Base-by-base conservation (phyloP, 495 filamentous ascomycete genomes). In the Staphylotrichum longicolle region DNA sequence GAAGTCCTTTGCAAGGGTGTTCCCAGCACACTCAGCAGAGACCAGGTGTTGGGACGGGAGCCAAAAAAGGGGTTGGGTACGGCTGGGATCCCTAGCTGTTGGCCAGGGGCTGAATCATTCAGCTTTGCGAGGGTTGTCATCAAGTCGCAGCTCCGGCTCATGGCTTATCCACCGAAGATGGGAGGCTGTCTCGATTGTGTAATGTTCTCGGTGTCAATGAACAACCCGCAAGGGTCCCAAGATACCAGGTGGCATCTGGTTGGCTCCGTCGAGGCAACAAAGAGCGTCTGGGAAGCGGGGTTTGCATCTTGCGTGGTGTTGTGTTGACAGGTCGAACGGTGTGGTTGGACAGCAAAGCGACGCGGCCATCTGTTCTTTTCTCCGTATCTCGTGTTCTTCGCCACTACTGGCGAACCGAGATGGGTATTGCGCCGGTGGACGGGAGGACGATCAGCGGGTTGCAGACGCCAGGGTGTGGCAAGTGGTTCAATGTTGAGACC, bases 361-460 rank as follows among this genome's bases (percentile, higher is more conserved):
- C 5, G 32, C 8, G 53, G 39, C 14, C 12, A 44, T 20, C n/a
- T 20, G 42, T 47, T 40, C 54, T 35, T 32, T 57, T 7, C 33
- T 35, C 40, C 44, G 56, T 58, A 35, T 50, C 45, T 49, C 44
- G 56, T 58, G 46, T 50, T 47, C 32, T 41, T 27, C 54, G 12
- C 8, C 39, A 32, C 20, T 15, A 33, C n/a, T 35, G n/a, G 52
- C 20, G 20, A 41, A 9, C 12, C 30, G 33, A 7, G 20, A 27
- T 27, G 20, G n/a, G 44, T 27, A 14, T 37, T 40, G 47, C 41
- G 34, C 49, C 50, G 58, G 53, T 27, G 40, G 42, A 39, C 39
- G 57, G 57, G 46, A 40, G 6, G n/a, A 10, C 5, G 58, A 60
- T 60, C 49, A 33, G 58, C 58, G 11, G 8, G 7, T 3, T 40